Base-by-base conservation (phyloP, 2,329 filamentous ascomycete species). In the Parafenestella ontariensis region DNA sequence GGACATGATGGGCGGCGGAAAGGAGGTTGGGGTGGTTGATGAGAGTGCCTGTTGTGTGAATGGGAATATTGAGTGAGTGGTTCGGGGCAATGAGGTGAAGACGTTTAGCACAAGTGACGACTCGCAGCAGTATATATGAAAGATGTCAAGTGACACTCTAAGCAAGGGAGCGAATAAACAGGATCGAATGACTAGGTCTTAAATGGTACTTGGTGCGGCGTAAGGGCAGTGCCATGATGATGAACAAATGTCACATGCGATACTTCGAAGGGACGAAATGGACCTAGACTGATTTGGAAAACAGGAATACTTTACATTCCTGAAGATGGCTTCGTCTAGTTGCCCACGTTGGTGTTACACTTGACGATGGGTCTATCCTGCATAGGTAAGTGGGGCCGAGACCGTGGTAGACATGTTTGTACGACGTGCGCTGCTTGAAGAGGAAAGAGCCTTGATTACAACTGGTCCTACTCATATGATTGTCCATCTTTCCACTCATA, bases 1-100 rank as follows among this genome's bases (percentile, higher is more conserved):
- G 28, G 59, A 51, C 67, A 70, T 70, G 1, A 15, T 58, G 57
- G 9, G 13, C 28, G 33, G 31, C n/a, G 56, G 57, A 9, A 15
- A 29, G 33, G 7, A 20, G 28, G 40, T n/a, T 8, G 29, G 4
- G 20, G 34, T 36, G n/a, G 26, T 31, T 31, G 24, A 24, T 26
- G 24, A 18, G n/a, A n/a, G n/a, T n/a, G n/a, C n/a, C n/a, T n/a
- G n/a, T n/a, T n/a, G n/a, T n/a, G n/a, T n/a, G n/a, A n/a, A n/a
- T n/a, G n/a, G n/a, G n/a, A n/a, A n/a, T n/a, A n/a, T n/a, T n/a
- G n/a, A n/a, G n/a, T n/a, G n/a, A n/a, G n/a, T n/a, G n/a, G n/a
- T n/a, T n/a, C n/a, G n/a, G n/a, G n/a, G n/a, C n/a, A n/a, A n/a
- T n/a, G n/a, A n/a, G n/a, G 18, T 46, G 43, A 26, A 17, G 40